Evolutionary conservation across 371 early-diverging fungal genomes (phyloP), one percentile per base, ranked within the genome.

Genomic region (Syncephalastrum contaminatum): DNA sequence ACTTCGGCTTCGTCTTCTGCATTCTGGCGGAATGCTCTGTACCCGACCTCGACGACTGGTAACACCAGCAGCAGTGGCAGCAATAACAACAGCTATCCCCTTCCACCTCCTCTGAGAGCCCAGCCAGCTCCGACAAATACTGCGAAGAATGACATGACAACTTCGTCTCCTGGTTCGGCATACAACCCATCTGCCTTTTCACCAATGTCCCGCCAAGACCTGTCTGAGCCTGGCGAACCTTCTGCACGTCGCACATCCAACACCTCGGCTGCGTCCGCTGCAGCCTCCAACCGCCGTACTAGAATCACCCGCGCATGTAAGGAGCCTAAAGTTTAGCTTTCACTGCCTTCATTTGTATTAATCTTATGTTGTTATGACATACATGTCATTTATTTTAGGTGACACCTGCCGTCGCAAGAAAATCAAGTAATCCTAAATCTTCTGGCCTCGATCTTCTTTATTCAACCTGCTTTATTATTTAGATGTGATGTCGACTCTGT

Each of bases 351-450:
- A n/a, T 54, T 12, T 42, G 22, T 3, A 41, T 43, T 4, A 27
- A 15, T 7, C 22, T 18, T 30, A 1, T 30, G 13, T 45, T 27
- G 18, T 12, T 53, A 4, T 25, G 25, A 25, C 25, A 25, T 7
- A 7, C 25, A 25, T 25, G 13, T 19, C 40, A 45, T 48, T 6
- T 15, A 18, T 36, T 43, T 43, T 58, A 77, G 77, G 77, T 36
- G 77, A 77, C 70, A 68, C 67, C 4, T 77, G 77, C 53, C 57
- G 77, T 47, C 63, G 70, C 1, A 77, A 77, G 49, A 77, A 77
- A 47, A 73, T 73, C 50, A 73, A 72, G 77, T 77, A 58, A 47
- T 60, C 52, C 43, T 25, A 0, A 19, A 50, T 30, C 21, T 22
- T 43, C 10, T 44, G 19, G n/a, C 22, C 30, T 46, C 42, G 4